Percentiles rank a stretch among this genome's conserved stretches.
Evolutionary conservation across 169 alveolate species (phyloP).

Genomic region (Cryptosporidium muris): DNA sequence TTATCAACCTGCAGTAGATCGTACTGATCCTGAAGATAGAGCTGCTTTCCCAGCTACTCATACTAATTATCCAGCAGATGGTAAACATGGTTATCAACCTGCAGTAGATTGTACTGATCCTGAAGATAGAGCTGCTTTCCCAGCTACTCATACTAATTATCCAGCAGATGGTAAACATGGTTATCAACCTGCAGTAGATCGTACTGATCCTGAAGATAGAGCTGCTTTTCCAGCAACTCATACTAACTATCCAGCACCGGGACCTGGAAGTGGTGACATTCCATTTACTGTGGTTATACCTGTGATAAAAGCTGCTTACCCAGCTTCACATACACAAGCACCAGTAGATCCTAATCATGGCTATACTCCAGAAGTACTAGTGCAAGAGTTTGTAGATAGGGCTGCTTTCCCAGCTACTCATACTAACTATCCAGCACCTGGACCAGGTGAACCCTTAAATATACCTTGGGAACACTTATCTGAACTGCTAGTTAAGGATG

Average conservation of each 20-base stretch:
- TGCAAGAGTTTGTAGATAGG: slow-evolving; percentile 31
- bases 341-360: slow-evolving; percentile 13
- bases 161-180: not conserved
- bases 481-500: slow-evolving; percentile 22
- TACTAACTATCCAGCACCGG: slow-evolving; percentile 56
- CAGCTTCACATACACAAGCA: slow-evolving; percentile 31
- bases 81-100: slow-evolving; percentile 23
- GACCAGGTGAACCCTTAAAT: slow-evolving; percentile 1
- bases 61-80: not conserved
- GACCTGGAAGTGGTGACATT: slow-evolving; percentile 16
- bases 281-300: slow-evolving; percentile 48
- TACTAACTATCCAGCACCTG: slow-evolving; percentile 46
- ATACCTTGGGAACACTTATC: slow-evolving; percentile 44
- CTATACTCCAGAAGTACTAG: slow-evolving; percentile 1
- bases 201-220: not conserved
- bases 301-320: slow-evolving; percentile 45
- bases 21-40: too few relatives aligned
- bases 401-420: slow-evolving; percentile 69
- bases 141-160: slow-evolving; percentile 1
- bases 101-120: not conserved
- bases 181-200: not conserved
- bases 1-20: too few relatives aligned
- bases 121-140: not conserved
- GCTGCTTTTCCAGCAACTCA: slow-evolving; percentile 67
- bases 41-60: too few relatives aligned